These are phyloP conservation scores for Botrytis fragariae DNA, from an alignment of 2,329 filamentous ascomycete species.

Conservation along the genomic window DNA sequence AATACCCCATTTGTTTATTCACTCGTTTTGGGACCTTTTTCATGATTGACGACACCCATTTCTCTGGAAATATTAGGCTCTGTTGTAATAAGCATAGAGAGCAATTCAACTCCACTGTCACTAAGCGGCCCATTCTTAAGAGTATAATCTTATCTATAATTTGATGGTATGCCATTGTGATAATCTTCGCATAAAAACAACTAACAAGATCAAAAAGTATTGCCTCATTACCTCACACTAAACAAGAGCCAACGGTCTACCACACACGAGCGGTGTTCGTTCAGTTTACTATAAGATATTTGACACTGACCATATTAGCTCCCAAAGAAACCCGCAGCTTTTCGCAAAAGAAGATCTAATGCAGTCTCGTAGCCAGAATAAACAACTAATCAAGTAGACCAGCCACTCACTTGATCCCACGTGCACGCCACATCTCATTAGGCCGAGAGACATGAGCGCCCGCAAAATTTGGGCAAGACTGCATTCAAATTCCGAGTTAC, in stretches of 20 bases:
- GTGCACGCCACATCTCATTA: background rate
- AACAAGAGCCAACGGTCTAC: background rate
- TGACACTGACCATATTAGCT: background rate
- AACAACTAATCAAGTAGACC: background rate
- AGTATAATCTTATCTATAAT: background rate
- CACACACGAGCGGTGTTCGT: background rate
- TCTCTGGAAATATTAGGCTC: background rate
- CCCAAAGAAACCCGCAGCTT: background rate
- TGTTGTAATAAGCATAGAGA: background rate
- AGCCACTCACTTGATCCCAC: constrained; percentile 8
- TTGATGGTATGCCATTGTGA: background rate
- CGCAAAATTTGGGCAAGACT: background rate
- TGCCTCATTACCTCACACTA: background rate
- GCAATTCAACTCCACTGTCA: background rate
- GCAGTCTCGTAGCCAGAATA: background rate
- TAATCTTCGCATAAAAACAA: background rate
- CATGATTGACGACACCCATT: background rate
- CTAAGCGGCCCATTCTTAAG: background rate
- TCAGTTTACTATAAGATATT: background rate
- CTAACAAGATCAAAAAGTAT: background rate
- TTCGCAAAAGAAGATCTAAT: background rate
- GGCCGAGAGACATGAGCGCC: background rate
- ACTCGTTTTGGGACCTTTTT: no score
- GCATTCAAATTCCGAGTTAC: background rate
- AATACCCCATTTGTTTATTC: background rate